Conservation (phyloP, 352 stramenopile species). For the Saprolegnia diclina region DNA sequence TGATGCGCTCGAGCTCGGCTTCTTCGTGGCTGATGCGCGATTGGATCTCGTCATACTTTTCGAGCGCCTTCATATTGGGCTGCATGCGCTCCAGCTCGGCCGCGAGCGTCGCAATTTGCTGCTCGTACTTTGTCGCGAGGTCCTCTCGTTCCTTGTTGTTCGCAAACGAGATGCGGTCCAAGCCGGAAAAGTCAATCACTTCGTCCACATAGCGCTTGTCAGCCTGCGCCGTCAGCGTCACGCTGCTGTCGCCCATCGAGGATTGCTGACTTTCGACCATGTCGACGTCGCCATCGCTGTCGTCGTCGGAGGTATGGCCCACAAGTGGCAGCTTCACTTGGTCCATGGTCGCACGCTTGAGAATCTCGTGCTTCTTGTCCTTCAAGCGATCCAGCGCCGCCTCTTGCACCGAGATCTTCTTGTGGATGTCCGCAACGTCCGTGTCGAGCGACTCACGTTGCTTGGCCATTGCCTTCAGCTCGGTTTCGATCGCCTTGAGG, state of each 20-base stretch:
- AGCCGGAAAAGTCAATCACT: conserved; percentile 87
- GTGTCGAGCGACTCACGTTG: conserved; percentile 64
- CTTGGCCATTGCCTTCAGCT: conserved; percentile 54
- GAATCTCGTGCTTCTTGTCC: conserved; percentile 91
- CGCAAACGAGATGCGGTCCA: conserved; percentile 67
- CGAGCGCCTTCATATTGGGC: conserved; percentile 95
- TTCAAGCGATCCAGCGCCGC: conserved; percentile 87
- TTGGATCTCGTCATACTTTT: conserved; percentile 84
- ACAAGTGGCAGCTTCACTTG: conserved; percentile 89
- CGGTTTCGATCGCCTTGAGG: conserved; percentile 46
- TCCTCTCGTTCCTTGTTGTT: conserved; percentile 85
- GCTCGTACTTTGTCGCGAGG: conserved; percentile 60
- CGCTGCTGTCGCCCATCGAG: conserved; percentile 4
- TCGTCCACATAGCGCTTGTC: conserved; percentile 41
- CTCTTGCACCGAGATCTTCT: conserved; percentile 85
- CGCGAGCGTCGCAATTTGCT: conserved; percentile 55
- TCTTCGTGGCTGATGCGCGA: conserved; percentile 70
- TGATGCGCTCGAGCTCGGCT: conserved; percentile 69
- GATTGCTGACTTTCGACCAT: conserved; percentile 35
- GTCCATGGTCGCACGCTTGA: conserved; percentile 93
- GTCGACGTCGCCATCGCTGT: conserved; percentile 44
- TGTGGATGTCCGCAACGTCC: conserved; percentile 61
- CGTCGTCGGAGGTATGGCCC: conserved; percentile 23
- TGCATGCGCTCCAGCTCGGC: conserved; percentile 92
- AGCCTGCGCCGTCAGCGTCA: conserved; percentile 45